phyloP scores from a whole-genome alignment of 495 filamentous ascomycete genomes.

The Astrothelium subdiscretum region DNA sequence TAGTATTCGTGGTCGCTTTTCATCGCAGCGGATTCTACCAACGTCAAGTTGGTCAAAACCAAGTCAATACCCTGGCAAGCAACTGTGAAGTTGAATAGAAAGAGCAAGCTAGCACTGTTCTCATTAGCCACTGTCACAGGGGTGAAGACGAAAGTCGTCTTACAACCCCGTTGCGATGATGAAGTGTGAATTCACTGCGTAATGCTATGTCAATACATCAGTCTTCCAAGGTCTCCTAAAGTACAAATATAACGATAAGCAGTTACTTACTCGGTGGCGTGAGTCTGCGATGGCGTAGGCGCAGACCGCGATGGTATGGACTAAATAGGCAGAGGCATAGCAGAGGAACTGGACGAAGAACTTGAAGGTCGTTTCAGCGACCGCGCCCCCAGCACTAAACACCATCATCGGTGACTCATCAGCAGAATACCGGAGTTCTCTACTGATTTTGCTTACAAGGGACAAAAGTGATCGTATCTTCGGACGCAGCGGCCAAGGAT shows the following conservation, averaged over 20 bases:
- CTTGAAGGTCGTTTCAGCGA: conserved; percentile 76
- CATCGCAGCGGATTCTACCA: conserved; percentile 66
- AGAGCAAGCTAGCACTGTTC: conserved; percentile 51
- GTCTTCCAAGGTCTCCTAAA: not conserved
- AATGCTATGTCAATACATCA: conserved; percentile 15
- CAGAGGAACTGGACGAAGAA: conserved; percentile 79
- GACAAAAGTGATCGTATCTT: conserved; percentile 93
- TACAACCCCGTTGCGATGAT: conserved; percentile 45
- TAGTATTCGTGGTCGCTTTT: conserved; percentile 51
- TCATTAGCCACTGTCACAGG: not conserved
- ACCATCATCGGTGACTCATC: not conserved
- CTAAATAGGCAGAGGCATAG: conserved; percentile 58
- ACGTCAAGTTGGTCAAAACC: conserved; percentile 59
- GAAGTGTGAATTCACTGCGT: conserved; percentile 37
- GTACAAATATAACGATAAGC: not conserved
- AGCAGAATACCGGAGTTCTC: not conserved
- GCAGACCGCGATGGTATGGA: conserved; percentile 48
- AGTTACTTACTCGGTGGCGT: conserved; percentile 22
- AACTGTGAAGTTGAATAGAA: conserved; percentile 66
- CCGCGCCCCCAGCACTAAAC: conserved; percentile 70
- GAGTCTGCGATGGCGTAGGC: conserved; percentile 38
- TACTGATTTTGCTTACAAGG: conserved; percentile 58
- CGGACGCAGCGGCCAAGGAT: conserved; percentile 67
- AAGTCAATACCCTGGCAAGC: conserved; percentile 55
- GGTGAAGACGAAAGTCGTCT: conserved; percentile 21